Percentiles rank a stretch among this genome's conserved stretches.
Evolutionary conservation across 164 flowering plant species (phyloP).

Genomic region (Magnolia changhungtana): DNA sequence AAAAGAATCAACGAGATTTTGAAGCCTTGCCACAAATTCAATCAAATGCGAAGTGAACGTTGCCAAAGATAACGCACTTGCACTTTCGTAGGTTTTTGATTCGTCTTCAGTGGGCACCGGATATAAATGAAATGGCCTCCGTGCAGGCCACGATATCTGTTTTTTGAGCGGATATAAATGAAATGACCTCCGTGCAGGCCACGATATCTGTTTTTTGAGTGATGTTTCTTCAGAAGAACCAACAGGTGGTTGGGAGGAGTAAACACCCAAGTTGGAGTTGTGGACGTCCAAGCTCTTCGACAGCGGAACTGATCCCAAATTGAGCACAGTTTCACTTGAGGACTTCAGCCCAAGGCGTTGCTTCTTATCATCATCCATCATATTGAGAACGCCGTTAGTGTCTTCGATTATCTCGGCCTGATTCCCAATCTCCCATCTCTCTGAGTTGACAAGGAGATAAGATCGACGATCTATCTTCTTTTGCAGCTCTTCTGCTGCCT

Average conservation of each 20-base stretch:
- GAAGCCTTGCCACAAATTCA: constrained; percentile 96
- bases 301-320: constrained; percentile 32
- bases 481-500: constrained; percentile 82
- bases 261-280: constrained; percentile 17
- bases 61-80: constrained; percentile 76
- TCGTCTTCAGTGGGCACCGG: constrained; percentile 35
- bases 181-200: constrained; percentile 53
- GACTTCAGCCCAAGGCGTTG: constrained; percentile 34
- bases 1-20: constrained; percentile 68
- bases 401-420: constrained; percentile 33
- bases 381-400: constrained; percentile 21
- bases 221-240: constrained; percentile 40
- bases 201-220: constrained; percentile 38
- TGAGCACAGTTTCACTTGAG: constrained; percentile 55
- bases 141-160: constrained; percentile 59
- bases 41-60: constrained; percentile 81
- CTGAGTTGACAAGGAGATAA: constrained; percentile 68
- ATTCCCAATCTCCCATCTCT: constrained; percentile 56
- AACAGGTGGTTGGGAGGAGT: constrained; percentile 21
- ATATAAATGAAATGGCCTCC: constrained; percentile 32
- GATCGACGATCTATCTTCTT: constrained; percentile 73
- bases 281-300: constrained; percentile 27
- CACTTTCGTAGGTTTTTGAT: constrained; percentile 74
- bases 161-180: constrained; percentile 18
- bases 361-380: constrained; percentile 33